Evolutionary conservation across 139 green algal species (phyloP).

Genomic region (Coelastrella sp.): DNA sequence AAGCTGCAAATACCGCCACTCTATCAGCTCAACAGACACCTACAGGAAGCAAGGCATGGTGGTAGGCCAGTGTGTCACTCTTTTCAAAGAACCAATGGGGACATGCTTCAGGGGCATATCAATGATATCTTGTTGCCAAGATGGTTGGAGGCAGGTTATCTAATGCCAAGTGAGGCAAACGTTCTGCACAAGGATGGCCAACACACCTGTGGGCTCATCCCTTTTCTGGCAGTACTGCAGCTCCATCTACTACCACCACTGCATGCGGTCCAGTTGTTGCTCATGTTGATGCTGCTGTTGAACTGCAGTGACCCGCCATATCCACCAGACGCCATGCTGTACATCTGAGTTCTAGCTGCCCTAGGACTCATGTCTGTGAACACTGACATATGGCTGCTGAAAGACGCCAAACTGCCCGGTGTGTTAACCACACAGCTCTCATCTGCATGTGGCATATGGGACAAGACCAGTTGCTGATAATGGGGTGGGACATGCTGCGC

Average conservation of each 20-base stretch:
- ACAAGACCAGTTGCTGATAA: not conserved
- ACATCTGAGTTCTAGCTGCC: not conserved
- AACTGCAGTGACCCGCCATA: not conserved
- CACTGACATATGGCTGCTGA: not conserved
- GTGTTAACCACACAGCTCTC: conserved; percentile 17
- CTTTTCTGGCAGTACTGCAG: not conserved
- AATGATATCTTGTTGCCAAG: too few relatives aligned
- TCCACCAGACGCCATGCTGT: conserved; percentile 1
- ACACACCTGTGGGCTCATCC: conserved; percentile 3
- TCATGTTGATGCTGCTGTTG: not conserved
- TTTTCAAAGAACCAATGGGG: too few relatives aligned
- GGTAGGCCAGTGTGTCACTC: too few relatives aligned
- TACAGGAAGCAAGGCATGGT: too few relatives aligned
- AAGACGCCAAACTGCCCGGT: conserved; percentile 5
- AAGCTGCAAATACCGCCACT: conserved; percentile 40
- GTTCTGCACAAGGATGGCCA: too few relatives aligned
- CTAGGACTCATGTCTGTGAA: not conserved
- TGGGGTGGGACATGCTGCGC: not conserved
- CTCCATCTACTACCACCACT: not conserved
- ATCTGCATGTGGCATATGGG: not conserved
- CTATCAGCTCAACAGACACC: conserved; percentile 52
- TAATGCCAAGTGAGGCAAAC: too few relatives aligned
- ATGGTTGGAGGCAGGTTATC: too few relatives aligned
- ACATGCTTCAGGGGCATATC: too few relatives aligned
- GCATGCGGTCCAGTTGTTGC: conserved; percentile 5